phyloP scores from a whole-genome alignment of 495 filamentous ascomycete species.

The Choiromyces venosus region DNA sequence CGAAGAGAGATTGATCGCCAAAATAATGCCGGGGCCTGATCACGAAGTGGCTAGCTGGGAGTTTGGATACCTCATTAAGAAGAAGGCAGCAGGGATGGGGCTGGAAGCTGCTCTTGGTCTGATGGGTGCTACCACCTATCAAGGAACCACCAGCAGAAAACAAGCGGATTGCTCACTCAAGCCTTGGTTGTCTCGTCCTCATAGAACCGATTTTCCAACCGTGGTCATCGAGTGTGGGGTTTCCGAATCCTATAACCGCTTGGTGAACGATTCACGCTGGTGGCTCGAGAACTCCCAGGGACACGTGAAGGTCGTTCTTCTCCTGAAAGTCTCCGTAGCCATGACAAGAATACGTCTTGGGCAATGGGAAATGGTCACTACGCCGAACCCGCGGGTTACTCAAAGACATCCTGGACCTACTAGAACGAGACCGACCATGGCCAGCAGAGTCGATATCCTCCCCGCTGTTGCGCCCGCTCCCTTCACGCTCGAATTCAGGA shows the following conservation, averaged over 20 bases:
- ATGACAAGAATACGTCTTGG: conserved; percentile 2
- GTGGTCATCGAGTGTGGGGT: conserved; percentile 12
- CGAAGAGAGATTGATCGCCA: too few species aligned
- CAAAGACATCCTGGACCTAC: not conserved
- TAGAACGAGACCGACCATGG: not conserved
- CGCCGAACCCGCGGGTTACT: too few species aligned
- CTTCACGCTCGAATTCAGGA: not conserved
- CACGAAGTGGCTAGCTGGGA: not conserved
- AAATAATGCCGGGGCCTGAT: conserved; percentile 2
- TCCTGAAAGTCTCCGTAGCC: not conserved
- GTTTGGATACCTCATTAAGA: not conserved
- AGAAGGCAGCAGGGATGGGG: not conserved
- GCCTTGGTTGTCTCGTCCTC: not conserved
- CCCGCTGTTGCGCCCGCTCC: conserved; percentile 1
- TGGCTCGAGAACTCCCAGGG: conserved; percentile 8
- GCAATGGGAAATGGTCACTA: not conserved
- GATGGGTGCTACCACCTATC: not conserved
- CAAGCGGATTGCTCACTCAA: conserved; percentile 5
- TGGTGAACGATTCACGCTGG: conserved; percentile 6
- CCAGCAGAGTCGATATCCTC: not conserved
- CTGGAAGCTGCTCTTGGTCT: not conserved
- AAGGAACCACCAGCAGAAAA: conserved; percentile 6
- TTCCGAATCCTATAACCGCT: not conserved
- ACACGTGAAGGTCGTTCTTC: conserved; percentile 3
- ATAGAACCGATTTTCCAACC: conserved; percentile 3